A percentile compares a stretch with the other conserved stretches of the same genome.
phyloP scores from a whole-genome alignment of 1,284 basidiomycete species.

The Heterobasidion annosum region DNA sequence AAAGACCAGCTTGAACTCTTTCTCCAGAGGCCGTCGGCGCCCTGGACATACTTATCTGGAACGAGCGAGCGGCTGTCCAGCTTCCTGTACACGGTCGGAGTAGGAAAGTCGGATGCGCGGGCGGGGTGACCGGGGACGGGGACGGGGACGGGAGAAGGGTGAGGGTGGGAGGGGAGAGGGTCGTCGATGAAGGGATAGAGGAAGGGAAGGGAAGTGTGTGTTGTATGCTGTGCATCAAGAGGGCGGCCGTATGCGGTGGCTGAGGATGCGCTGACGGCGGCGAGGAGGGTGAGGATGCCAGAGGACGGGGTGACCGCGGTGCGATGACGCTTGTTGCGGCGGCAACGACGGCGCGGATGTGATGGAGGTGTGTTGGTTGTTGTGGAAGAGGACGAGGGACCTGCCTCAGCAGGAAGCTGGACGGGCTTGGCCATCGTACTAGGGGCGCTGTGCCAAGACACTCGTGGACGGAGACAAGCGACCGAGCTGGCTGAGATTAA shows the following conservation, averaged over 20 bases:
- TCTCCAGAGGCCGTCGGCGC: constrained; percentile 52
- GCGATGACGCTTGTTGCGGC: constrained; percentile 3
- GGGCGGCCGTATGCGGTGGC: constrained; percentile 37
- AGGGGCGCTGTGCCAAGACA: not conserved
- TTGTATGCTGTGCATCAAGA: constrained; percentile 13
- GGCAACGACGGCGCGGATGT: not conserved
- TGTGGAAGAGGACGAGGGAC: constrained; percentile 7
- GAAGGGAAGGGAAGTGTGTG: constrained; percentile 38
- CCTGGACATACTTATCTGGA: constrained; percentile 49
- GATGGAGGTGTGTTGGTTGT: constrained; percentile 4
- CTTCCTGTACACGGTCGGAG: constrained; percentile 6
- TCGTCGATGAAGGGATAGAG: constrained; percentile 43
- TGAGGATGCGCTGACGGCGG: constrained; percentile 40
- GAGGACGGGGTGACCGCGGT: constrained; percentile 23
- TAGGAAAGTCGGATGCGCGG: not conserved
- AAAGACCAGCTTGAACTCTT: constrained; percentile 47
- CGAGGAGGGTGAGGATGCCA: constrained; percentile 42
- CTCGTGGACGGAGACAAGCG: constrained; percentile 1
- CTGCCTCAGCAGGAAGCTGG: constrained; percentile 4
- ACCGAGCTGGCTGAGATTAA: constrained; percentile 8
- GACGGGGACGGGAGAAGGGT: not conserved
- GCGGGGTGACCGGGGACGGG: constrained; percentile 3
- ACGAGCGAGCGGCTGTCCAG: constrained; percentile 6
- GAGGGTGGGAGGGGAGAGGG: constrained; percentile 2
- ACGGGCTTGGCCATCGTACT: constrained; percentile 19